Base-by-base conservation (phyloP, 805 yeast genomes). In the Lipomyces lipofer region DNA sequence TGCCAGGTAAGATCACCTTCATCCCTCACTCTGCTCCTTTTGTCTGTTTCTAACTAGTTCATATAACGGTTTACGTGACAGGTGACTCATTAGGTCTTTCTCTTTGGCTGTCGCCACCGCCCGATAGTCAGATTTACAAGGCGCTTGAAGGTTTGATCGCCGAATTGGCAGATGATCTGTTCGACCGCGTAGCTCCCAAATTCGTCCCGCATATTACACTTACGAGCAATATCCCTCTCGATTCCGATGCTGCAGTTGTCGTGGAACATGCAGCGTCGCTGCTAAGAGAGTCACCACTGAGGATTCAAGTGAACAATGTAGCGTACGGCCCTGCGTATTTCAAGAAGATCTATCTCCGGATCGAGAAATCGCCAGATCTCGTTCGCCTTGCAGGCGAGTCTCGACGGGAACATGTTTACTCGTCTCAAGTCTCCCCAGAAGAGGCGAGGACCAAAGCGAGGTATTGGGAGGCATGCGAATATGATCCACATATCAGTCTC, bases 151-250 rank as follows among this genome's bases (percentile, higher is more conserved):
- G 85, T 17, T 72, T 85, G 33, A 83, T 84, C 68, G 72, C 78
- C n/a, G 83, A 89, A 8, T 68, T 87, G 32, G 85, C 87, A 64
- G 86, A 86, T 9, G 85, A 82, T 48, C 22, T 13, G 13, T 36
- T 17, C 35, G 19, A 13, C 15, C 46, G 24, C 19, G 12, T 21
- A 19, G 82, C 89, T 0, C 85, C 86, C 1, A 67, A 64, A 28
- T 83, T 86, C 63, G 86, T 81, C 58, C 95, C 95, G 2, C 95
- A 87, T 66, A 75, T 88, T 32, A 88, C 95, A 1, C 75, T 87
- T 25, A 81, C 89, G 1, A 77, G 88, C n/a, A 78, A 80, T 53
- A 72, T 87, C 29, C 72, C 69, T 1, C 71, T 84, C 25, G 68
- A 73, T 24, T 72, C 76, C 10, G 75, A 76, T 39, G 79, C 79